Base-by-base conservation (phyloP, 2,329 filamentous ascomycete species). In the Penicillium sp. region DNA sequence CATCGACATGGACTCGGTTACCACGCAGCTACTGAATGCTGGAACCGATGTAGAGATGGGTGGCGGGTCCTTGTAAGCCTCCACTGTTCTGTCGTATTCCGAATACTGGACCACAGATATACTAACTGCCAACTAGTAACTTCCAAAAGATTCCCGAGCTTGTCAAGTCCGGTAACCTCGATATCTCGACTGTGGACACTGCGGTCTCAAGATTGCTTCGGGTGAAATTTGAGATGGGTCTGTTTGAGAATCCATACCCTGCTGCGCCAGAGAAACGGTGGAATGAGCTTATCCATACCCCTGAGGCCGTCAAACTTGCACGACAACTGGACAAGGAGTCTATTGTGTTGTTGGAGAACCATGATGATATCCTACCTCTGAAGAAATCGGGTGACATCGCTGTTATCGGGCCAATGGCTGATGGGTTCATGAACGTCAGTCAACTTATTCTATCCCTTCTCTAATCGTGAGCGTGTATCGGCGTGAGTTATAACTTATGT, bases 41-140 rank as follows among this genome's bases (percentile, higher is more conserved):
- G 86, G 87, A 3, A 86, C 82, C 41, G 86, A 89, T 37, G 64
- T 86, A 11, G 87, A 89, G 61, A 89, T 89, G 86, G 86, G 86
- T 11, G 86, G 86, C 33, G 86, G 87, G 16, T 84, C 82, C 16
- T 89, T 81, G 67, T 70, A 56, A 56, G 67, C 22, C 22, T n/a
- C n/a, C n/a, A n/a, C n/a, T 25, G 22, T 14, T 30, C 3, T 10
- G 30, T 30, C 14, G 14, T 12, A 30, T 14, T 2, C 9, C 6
- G 0, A 13, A 22, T 22, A 3, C 19, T 25, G 7, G 16, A 37
- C 5, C 4, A 36, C 18, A 34, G 2, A 8, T 4, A 25, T 4
- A 25, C 52, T 64, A 33, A 59, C 34, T 3, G 1, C 1, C 6
- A 1, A n/a, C 34, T 31, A 70, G 67, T 72, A 88, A 83, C 63